Conservation (phyloP, 2,329 filamentous ascomycete genomes). For the Geosmithia putterillii region DNA sequence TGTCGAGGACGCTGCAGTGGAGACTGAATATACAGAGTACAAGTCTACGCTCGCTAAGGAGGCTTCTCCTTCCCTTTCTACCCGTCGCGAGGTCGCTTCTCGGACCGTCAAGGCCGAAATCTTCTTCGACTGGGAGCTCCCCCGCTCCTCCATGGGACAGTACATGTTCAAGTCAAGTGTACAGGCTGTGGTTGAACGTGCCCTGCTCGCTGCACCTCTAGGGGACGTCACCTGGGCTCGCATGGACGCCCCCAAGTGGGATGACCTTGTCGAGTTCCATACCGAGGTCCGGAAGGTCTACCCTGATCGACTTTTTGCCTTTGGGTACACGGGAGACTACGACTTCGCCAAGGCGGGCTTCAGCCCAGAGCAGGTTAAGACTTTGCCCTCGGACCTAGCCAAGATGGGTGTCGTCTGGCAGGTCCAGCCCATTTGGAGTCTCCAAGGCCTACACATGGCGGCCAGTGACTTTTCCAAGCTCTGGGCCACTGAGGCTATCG, state of each 20-base stretch:
- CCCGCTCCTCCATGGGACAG: slow-evolving; percentile 18
- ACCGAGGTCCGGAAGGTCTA: slow-evolving; percentile 17
- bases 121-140: slow-evolving; percentile 22
- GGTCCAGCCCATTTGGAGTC: slow-evolving; percentile 24
- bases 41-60: slow-evolving; percentile 1
- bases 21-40: slow-evolving; percentile 14
- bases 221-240: slow-evolving; percentile 23
- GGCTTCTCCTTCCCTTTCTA: slow-evolving; percentile 5
- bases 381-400: slow-evolving; percentile 17
- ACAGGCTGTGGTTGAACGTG: slow-evolving; percentile 17
- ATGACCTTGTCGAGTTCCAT: slow-evolving; percentile 23
- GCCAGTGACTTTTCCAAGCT: slow-evolving; percentile 18
- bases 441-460: slow-evolving; percentile 19
- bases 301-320: slow-evolving; percentile 22
- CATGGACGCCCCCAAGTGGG: slow-evolving; percentile 19
- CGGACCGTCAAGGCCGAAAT: slow-evolving; percentile 11
- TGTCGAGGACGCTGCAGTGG: slow-evolving; percentile 12
- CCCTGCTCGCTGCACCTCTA: slow-evolving; percentile 19
- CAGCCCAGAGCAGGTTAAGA: slow-evolving; percentile 15
- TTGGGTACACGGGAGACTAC: slow-evolving; percentile 23
- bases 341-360: slow-evolving; percentile 21
- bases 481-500: slow-evolving; percentile 21
- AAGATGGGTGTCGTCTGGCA: slow-evolving; percentile 25
- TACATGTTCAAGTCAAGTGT: slow-evolving; percentile 19
- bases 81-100: slow-evolving; percentile 8